phyloP scores from a whole-genome alignment of 176 grass and related monocot genomes.

The Triticum monococcum region DNA sequence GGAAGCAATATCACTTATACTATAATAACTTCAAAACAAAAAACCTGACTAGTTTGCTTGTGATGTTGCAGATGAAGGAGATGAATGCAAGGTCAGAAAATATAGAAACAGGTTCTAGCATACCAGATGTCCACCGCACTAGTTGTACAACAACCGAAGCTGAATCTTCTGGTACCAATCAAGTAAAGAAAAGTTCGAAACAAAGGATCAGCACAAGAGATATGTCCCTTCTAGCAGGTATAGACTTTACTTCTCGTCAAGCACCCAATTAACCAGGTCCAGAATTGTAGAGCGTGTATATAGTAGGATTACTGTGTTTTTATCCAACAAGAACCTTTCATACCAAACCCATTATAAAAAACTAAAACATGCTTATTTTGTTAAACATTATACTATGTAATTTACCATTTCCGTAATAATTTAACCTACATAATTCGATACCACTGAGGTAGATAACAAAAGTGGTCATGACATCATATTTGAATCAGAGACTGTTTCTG shows the following conservation, averaged over 20 bases:
- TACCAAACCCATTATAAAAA: not conserved
- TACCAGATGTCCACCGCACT: constrained; percentile 39
- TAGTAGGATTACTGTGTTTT: not conserved
- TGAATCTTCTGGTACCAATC: constrained; percentile 40
- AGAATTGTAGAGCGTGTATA: not conserved
- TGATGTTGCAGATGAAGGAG: constrained; percentile 73
- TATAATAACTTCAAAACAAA: not conserved
- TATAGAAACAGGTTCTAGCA: constrained; percentile 14
- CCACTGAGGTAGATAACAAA: not conserved
- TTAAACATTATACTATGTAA: not conserved
- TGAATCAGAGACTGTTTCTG: not conserved
- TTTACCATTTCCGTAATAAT: not conserved
- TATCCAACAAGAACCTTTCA: not conserved
- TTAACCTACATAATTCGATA: not conserved
- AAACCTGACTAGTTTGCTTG: not conserved
- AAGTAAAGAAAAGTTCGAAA: constrained; percentile 48
- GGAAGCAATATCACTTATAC: not conserved
- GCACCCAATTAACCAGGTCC: not conserved
- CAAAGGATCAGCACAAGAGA: constrained; percentile 32
- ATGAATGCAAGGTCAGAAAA: constrained; percentile 62
- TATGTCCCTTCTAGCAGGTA: constrained; percentile 52
- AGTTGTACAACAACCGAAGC: constrained; percentile 34
- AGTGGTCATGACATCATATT: not conserved
- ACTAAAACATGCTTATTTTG: not conserved
- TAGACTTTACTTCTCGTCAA: not conserved